phyloP scores from a whole-genome alignment of 768 basidiomycete species.

The Termitomyces eurrhizus region DNA sequence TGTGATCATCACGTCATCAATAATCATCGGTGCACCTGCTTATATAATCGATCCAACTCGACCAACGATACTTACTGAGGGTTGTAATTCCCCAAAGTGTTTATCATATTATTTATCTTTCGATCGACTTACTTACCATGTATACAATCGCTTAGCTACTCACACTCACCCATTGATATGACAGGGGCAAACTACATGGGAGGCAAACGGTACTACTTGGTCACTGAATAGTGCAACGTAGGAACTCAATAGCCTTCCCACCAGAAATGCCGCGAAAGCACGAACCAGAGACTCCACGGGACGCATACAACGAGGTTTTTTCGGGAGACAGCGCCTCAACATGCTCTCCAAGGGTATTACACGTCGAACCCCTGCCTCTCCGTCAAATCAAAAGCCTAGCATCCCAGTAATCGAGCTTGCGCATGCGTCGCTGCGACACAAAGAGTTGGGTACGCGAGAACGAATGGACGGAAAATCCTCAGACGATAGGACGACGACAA shows the following conservation, averaged over 20 bases:
- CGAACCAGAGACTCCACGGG: constrained; percentile 53
- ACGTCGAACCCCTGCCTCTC: background rate
- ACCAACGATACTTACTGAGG: too few relatives aligned
- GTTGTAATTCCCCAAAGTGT: too few relatives aligned
- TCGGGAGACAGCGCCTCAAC: constrained; percentile 56
- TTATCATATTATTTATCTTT: background rate
- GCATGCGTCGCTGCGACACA: background rate
- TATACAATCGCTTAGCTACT: background rate
- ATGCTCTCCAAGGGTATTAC: constrained; percentile 40
- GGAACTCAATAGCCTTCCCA: background rate
- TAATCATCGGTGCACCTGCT: too few relatives aligned
- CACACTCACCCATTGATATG: constrained; percentile 30
- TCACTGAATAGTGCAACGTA: background rate
- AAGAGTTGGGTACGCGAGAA: background rate
- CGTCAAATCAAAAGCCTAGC: background rate
- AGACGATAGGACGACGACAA: background rate
- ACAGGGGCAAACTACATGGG: constrained; percentile 76
- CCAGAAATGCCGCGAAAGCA: constrained; percentile 56
- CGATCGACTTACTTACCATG: background rate
- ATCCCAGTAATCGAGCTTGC: constrained; percentile 1
- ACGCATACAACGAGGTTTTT: constrained; percentile 55
- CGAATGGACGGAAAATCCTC: background rate
- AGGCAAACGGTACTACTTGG: constrained; percentile 49
- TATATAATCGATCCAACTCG: too few relatives aligned
- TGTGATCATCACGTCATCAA: too few relatives aligned